A percentile compares a stretch with the other conserved stretches of the same genome.
phyloP scores from a whole-genome alignment of 495 filamentous ascomycete species.

The Chaetomium fimeti region DNA sequence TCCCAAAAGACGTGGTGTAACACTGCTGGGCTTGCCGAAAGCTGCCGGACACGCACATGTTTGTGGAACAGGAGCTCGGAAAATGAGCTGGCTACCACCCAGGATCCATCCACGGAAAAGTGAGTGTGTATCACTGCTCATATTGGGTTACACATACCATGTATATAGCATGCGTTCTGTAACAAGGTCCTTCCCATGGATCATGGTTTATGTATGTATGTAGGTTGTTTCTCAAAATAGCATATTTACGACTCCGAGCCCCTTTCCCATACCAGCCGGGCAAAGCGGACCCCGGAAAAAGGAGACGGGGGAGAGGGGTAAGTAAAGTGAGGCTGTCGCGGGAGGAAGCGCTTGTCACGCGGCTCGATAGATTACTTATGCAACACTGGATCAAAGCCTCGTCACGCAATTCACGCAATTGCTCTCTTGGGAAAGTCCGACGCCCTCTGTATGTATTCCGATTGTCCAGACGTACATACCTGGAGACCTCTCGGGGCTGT shows the following conservation, averaged over 20 bases:
- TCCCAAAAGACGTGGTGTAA: not conserved
- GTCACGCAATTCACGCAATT: not conserved
- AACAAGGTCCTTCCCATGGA: not conserved
- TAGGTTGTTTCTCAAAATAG: not conserved
- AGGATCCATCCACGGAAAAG: no score
- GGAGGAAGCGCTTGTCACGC: not conserved
- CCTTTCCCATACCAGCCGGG: not conserved
- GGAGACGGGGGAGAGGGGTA: slow-evolving; percentile 18
- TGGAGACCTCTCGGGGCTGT: not conserved
- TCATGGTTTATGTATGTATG: no score
- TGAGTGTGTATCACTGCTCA: not conserved
- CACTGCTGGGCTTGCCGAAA: no score
- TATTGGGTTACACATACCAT: not conserved
- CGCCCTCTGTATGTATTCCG: not conserved
- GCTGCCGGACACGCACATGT: no score
- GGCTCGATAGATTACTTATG: not conserved
- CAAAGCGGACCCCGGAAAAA: not conserved
- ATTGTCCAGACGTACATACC: not conserved
- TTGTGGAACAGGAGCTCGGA: no score
- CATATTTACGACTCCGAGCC: not conserved
- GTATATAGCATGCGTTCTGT: not conserved
- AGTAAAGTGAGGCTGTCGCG: not conserved
- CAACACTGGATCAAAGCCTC: not conserved
- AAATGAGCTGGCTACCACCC: no score
- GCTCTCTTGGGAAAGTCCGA: not conserved